Base-by-base conservation (phyloP, 768 basidiomycete genomes). In the Sutorius australiensis region DNA sequence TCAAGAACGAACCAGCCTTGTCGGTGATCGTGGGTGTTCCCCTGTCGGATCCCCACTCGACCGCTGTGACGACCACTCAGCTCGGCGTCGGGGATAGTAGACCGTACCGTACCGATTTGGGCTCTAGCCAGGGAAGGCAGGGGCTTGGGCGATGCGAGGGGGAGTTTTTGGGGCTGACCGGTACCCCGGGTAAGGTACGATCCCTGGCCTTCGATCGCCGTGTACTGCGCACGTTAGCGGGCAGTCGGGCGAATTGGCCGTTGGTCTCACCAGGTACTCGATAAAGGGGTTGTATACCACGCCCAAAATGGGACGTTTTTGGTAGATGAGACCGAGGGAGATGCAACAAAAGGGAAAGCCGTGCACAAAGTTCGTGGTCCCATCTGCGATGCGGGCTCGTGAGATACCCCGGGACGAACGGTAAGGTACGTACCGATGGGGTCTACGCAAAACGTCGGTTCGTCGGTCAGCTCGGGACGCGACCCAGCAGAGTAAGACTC, bases 281-380 rank as follows among this genome's bases (percentile, higher is more conserved):
- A 94, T 78, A 78, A 93, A 94, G 0, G 95, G 95, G 65, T 94
- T 94, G 75, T 84, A 95, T 55, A 98, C 86, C 37, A 98, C 93
- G 1, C 95, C 95, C 16, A 97, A 77, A 7, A 95, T 80, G 1
- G 95, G 92, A 7, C 81, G 77, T 56, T 84, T 84, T 53, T 86
- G 77, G 73, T 89, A 86, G 55, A 95, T 86, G 61, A 98, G 76
- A 7, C 94, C 95, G 47, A 98, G 81, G 16, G 94, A 97, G 67
- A 95, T 89, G 69, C 90, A 93, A 27, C 83, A 89, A 68, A 86
- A 89, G 9, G 92, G 92, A 66, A 94, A 90, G 34, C 86, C 85
- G 59, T 90, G 87, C 17, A 91, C 77, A 62, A 92, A 91, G 68
- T 94, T 95, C 39, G 92, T 93, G 3, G 91, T 94, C 13, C 91